Evolutionary conservation across 2,329 filamentous ascomycete genomes (phyloP), one percentile per base, ranked within the genome.

Genomic region (Phaeosphaeriaceae sp.): DNA sequence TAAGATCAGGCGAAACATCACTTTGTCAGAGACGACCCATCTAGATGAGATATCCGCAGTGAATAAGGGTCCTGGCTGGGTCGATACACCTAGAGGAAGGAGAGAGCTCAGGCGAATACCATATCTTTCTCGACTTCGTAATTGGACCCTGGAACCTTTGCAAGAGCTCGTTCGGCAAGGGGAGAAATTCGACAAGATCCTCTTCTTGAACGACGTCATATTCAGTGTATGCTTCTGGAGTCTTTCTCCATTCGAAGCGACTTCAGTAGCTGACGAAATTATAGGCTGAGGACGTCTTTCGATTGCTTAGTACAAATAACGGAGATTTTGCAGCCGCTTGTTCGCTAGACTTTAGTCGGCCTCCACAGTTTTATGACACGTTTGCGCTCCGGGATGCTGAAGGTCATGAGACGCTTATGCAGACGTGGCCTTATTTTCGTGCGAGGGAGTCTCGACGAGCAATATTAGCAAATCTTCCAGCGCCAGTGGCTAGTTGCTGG

Each of bases 91-190:
- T 11, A 62, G 76, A 11, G 46, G 48, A 0, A 76, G 74, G 54
- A 84, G n/a, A n/a, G n/a, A 87, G 63, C 67, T 87, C 49, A 75
- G 87, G 37, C 77, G 87, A 20, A 89, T 90, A 53, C 86, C 87
- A 2, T 89, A 86, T 63, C 74, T 90, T 26, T 81, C 88, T 2
- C 77, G 74, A 21, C 61, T 88, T 51, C 79, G 88, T 40, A 90
- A 91, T 67, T 67, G 74, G 57, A 82, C 81, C 15, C 69, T 90
- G 58, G 70, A 80, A 50, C 85, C 85, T 15, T 63, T 90, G 54
- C 63, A 78, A 15, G 76, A 81, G 15, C 64, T 87, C 34, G 69
- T 74, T n/a, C 68, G 72, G 20, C 67, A 79, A 42, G 83, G 83
- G 2, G 67, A 48, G 32, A 41, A 32, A 20, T 85, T 85, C 62